Conservation (phyloP, 2,329 filamentous ascomycete genomes). For the Trichoderma aggressivum region DNA sequence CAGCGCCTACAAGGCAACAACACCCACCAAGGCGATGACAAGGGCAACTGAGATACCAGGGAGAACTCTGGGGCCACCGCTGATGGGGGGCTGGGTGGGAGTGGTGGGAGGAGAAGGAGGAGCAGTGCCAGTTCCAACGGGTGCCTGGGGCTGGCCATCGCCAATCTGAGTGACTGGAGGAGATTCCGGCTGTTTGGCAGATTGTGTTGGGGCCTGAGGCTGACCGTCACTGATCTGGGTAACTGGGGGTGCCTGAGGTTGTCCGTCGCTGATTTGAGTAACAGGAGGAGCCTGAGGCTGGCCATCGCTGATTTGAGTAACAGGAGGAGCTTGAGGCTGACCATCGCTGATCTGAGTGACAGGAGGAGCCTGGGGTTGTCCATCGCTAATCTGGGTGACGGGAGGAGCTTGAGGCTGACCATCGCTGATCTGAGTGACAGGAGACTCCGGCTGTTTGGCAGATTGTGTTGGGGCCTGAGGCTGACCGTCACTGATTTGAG, state of each 20-base stretch:
- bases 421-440: slow-evolving; percentile 45
- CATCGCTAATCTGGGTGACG: slow-evolving; percentile 36
- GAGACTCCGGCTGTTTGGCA: too few species aligned
- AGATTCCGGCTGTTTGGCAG: not conserved
- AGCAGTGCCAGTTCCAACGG: slow-evolving; percentile 40
- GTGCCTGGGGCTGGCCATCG: slow-evolving; percentile 47
- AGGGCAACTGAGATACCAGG: slow-evolving; percentile 19
- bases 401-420: slow-evolving; percentile 49
- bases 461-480: slow-evolving; percentile 12
- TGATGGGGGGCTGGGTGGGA: not conserved
- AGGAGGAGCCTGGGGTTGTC: not conserved
- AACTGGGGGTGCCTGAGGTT: slow-evolving; percentile 46
- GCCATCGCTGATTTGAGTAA: slow-evolving; percentile 49
- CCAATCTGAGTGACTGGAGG: slow-evolving; percentile 45
- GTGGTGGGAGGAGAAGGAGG: slow-evolving; percentile 34
- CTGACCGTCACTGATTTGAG: not conserved
- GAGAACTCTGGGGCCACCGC: slow-evolving; percentile 17
- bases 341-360: slow-evolving; percentile 42
- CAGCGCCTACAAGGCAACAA: slow-evolving; percentile 23
- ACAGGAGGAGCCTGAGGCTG: slow-evolving; percentile 46
- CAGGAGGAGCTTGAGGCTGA: slow-evolving; percentile 47
- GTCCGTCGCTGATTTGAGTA: slow-evolving; percentile 44
- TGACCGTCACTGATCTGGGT: slow-evolving; percentile 32
- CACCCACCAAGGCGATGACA: slow-evolving; percentile 21
- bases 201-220: slow-evolving; percentile 11